A percentile compares a stretch with the other conserved stretches of the same genome.
Conservation (phyloP, 108 stramenopile species). For the Nitzschia palea region DNA sequence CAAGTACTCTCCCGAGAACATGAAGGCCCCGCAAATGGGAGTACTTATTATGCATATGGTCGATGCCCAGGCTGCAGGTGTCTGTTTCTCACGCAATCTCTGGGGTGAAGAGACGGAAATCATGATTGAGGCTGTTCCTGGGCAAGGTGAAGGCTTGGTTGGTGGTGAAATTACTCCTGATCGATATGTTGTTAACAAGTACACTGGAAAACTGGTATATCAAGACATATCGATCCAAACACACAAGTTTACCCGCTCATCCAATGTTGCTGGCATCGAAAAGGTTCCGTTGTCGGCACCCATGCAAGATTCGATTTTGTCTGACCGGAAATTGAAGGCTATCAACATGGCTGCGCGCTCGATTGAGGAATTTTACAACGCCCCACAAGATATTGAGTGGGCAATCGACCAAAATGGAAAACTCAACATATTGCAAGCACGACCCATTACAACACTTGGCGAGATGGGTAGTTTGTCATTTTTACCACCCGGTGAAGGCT, state of each 20-base stretch:
- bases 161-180: conserved; percentile 12
- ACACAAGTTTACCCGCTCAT: conserved; percentile 15
- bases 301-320: conserved; percentile 2
- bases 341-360: conserved; percentile 31
- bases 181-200: conserved; percentile 15
- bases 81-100: conserved; percentile 5
- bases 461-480: conserved; percentile 6
- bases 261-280: neutral
- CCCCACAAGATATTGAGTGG: conserved; percentile 58
- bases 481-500: conserved; percentile 27
- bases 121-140: conserved; percentile 17
- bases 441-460: conserved; percentile 27
- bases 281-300: neutral
- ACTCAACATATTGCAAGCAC: conserved; percentile 48
- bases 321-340: conserved; percentile 33
- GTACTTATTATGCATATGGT: conserved; percentile 24
- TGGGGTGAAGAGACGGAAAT: conserved; percentile 16
- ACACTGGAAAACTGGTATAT: neutral
- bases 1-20: neutral
- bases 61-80: conserved; percentile 14
- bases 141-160: conserved; percentile 17
- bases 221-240: conserved; percentile 12
- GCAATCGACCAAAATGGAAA: conserved; percentile 51
- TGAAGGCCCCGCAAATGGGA: conserved; percentile 14
- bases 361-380: conserved; percentile 48